Evolutionary conservation across 306 rosid genomes (phyloP).

Genomic region (Quercus alba): DNA sequence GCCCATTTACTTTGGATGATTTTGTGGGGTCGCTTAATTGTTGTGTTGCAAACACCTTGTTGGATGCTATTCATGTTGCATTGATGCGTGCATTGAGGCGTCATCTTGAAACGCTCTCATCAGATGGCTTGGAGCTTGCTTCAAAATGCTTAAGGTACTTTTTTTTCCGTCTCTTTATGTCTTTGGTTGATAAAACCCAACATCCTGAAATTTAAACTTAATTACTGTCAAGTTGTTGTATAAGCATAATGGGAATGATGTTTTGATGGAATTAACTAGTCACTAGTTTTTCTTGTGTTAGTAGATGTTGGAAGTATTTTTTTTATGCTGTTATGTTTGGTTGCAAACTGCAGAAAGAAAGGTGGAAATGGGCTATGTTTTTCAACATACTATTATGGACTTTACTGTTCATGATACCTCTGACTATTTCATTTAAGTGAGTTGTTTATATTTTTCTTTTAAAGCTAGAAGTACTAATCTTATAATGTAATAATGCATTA

Average conservation of each 20-base stretch:
- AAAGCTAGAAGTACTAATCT: background rate
- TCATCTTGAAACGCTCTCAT: slow-evolving; percentile 61
- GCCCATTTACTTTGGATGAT: slow-evolving; percentile 84
- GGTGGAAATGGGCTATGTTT: background rate
- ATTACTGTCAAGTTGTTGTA: background rate
- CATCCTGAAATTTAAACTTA: background rate
- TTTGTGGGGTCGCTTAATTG: slow-evolving; percentile 85
- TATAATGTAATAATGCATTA: background rate
- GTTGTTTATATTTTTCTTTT: background rate
- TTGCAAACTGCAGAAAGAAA: background rate
- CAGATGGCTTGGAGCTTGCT: slow-evolving; percentile 69
- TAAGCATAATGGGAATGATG: background rate
- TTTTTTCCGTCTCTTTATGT: background rate
- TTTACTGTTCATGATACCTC: background rate
- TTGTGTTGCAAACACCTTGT: slow-evolving; percentile 45
- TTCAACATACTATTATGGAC: background rate
- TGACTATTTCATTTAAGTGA: background rate
- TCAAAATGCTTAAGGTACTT: slow-evolving; percentile 72
- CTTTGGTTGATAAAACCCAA: background rate
- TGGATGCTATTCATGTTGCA: slow-evolving; percentile 79
- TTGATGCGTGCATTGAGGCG: slow-evolving; percentile 66
- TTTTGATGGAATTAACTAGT: background rate
- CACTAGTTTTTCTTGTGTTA: background rate
- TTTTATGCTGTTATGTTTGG: background rate
- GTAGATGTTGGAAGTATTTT: background rate